These are phyloP conservation scores for Platanus orientalis DNA, from an alignment of 164 flowering plant species.

Conservation along the genomic window DNA sequence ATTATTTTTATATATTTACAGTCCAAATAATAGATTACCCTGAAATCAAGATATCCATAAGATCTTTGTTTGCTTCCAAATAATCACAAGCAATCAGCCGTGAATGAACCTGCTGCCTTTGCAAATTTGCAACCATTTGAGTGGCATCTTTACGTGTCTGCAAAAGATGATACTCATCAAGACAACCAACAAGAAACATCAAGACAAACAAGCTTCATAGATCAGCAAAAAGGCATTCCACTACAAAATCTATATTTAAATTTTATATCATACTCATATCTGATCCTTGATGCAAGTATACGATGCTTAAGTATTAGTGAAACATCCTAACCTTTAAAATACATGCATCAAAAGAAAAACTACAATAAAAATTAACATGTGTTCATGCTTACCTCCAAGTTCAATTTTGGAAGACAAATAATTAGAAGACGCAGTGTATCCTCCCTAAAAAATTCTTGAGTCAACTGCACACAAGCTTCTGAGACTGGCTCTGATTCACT, in stretches of 20 bases:
- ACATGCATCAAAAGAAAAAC: neutral
- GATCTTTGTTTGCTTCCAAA: constrained; percentile 39
- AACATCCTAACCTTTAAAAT: neutral
- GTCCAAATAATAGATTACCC: constrained; percentile 20
- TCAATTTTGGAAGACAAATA: constrained; percentile 27
- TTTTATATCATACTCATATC: neutral
- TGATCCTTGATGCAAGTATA: neutral
- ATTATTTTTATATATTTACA: neutral
- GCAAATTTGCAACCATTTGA: constrained; percentile 42
- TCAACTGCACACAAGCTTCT: constrained; percentile 37
- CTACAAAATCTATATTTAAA: neutral
- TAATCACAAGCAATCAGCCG: constrained; percentile 36
- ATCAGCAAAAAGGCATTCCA: too few species aligned
- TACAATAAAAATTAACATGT: too few species aligned
- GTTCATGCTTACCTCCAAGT: constrained; percentile 25
- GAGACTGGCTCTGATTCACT: constrained; percentile 26
- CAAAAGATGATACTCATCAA: neutral
- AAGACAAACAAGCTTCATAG: neutral
- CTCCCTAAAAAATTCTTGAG: constrained; percentile 27
- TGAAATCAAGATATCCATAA: constrained; percentile 27
- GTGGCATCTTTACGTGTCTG: constrained; percentile 44
- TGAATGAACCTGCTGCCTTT: constrained; percentile 35
- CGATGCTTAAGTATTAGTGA: neutral
- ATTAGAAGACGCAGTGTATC: constrained; percentile 24
- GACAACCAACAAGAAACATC: neutral